Base-by-base conservation (phyloP, 768 basidiomycete species). In the Lactifluus volemus region DNA sequence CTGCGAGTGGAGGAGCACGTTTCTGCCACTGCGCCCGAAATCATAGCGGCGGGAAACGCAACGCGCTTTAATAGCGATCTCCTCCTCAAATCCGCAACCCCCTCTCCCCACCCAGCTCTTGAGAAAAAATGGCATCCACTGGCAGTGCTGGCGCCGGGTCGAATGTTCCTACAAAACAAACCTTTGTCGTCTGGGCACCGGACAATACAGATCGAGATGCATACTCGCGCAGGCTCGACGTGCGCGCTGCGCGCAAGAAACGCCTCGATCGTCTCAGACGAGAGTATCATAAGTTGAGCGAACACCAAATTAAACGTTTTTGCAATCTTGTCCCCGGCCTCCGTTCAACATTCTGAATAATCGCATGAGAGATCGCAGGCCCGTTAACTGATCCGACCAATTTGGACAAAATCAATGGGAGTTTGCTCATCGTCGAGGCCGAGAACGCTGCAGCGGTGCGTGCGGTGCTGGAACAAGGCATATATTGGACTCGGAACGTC, bases 361-460 rank as follows among this genome's bases (percentile, higher is more conserved):
- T 25, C 25, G 25, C 25, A 25, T 25, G 1, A 59, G 59, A 49
- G 36, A 5, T 41, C 1, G 59, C 25, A n/a, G 59, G 52, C 6
- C 52, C 59, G 36, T 3, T 47, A 12, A n/a, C 45, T 6, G 59
- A 59, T 32, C 45, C 52, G 1, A 38, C 9, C 9, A 2, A 19
- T 4, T 34, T 45, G 45, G 52, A 78, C 70, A 84, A 82, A 68
- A 76, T 88, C 72, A 71, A 84, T 39, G 85, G 84, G n/a, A 86
- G 84, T 0, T 70, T 77, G 59, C 73, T 85, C 49, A 73, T 87
- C 25, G 78, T 75, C 55, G 78, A 85, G 66, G 81, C 81, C 2
- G 77, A 78, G 53, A 78, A 73, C 36, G 69, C 84, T 45, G 83
- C 82, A 38, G 76, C 70, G 3, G 74, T 75, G 51, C 70, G 70